Evolutionary conservation across 805 yeast genomes (phyloP).

Genomic region (Pichia paraexigua): DNA sequence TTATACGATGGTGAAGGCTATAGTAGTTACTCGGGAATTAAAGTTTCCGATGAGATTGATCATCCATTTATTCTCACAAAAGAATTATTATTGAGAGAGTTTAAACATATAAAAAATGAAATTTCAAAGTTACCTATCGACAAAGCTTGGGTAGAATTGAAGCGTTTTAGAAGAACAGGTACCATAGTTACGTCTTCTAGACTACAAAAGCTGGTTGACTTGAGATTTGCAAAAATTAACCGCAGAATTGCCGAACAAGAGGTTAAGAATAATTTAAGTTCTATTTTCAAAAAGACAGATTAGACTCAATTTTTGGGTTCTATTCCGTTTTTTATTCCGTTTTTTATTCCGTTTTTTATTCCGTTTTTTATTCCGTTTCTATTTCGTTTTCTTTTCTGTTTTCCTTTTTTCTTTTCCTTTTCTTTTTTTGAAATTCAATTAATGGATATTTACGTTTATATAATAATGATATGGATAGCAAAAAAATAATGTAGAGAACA

Average conservation of each 20-base stretch:
- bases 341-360: too few relatives aligned
- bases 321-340: too few relatives aligned
- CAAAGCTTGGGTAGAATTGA: slow-evolving; percentile 37
- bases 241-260: slow-evolving; percentile 14
- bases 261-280: background rate
- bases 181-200: slow-evolving; percentile 41
- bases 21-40: slow-evolving; percentile 29
- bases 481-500: background rate
- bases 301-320: background rate
- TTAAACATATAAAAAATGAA: slow-evolving; percentile 9
- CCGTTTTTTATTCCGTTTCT: too few relatives aligned
- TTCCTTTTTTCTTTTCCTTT: background rate
- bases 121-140: slow-evolving; percentile 29
- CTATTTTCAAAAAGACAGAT: slow-evolving; percentile 1
- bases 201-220: slow-evolving; percentile 31
- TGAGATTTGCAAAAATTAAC: slow-evolving; percentile 32
- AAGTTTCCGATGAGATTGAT: slow-evolving; percentile 15
- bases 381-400: too few relatives aligned
- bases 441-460: background rate
- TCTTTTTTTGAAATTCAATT: background rate
- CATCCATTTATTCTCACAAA: slow-evolving; percentile 21
- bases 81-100: slow-evolving; percentile 22
- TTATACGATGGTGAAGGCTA: slow-evolving; percentile 82
- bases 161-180: slow-evolving; percentile 62
- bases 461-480: background rate